These are phyloP conservation scores for Solanum neorickii DNA, from an alignment of 257 asterid genomes.

Conservation along the genomic window DNA sequence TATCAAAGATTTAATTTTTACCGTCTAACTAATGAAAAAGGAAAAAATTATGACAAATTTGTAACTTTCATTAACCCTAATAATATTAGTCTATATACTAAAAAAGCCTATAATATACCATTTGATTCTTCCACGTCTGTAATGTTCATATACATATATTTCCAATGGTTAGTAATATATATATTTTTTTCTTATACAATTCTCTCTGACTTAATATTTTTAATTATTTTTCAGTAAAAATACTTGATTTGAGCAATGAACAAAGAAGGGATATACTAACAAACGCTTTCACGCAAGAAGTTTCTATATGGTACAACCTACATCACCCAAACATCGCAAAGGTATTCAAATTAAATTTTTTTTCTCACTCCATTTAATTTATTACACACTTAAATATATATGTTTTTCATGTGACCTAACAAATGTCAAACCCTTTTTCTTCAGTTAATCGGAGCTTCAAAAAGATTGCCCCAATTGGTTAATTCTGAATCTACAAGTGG, in stretches of 20 bases:
- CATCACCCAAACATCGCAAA: background rate
- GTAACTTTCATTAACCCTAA: background rate
- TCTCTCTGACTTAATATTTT: background rate
- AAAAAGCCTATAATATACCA: background rate
- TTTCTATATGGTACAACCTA: background rate
- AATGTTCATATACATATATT: background rate
- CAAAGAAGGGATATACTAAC: background rate
- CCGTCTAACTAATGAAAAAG: background rate
- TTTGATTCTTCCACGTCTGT: background rate
- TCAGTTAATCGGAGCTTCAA: slow-evolving; percentile 9
- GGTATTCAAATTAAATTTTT: background rate
- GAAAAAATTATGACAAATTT: background rate
- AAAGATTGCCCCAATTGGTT: background rate
- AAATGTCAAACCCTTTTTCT: background rate
- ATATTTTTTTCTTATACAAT: background rate
- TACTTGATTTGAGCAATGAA: background rate
- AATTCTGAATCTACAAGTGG: background rate
- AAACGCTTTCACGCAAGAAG: background rate
- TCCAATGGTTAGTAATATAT: background rate
- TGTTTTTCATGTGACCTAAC: background rate
- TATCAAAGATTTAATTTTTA: background rate
- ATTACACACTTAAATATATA: too few relatives aligned
- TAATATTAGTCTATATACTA: background rate
- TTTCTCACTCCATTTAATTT: background rate
- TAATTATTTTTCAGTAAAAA: background rate